These are phyloP conservation scores for Trifolium dubium DNA, from an alignment of 306 rosid species.

Conservation along the genomic window DNA sequence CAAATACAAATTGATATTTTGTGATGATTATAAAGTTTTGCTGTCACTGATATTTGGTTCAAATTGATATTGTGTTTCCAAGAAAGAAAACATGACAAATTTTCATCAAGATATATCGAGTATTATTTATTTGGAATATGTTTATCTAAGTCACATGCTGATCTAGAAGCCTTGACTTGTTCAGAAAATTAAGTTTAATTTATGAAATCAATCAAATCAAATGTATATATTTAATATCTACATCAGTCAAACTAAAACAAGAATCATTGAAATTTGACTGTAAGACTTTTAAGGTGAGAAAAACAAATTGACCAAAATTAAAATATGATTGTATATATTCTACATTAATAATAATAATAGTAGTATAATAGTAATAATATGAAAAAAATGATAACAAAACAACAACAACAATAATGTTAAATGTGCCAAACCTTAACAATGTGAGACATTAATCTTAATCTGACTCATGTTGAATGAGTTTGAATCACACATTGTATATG, in stretches of 20 bases:
- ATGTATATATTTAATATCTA: background rate
- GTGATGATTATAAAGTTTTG: background rate
- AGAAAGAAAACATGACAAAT: background rate
- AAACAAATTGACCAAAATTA: background rate
- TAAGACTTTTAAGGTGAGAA: conserved; percentile 17
- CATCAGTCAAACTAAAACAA: conserved; percentile 19
- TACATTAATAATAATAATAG: no score
- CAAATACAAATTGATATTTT: background rate
- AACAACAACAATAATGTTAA: no score
- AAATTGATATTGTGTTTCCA: conserved; percentile 1
- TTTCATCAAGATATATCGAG: background rate
- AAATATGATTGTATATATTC: background rate
- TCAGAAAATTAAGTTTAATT: background rate
- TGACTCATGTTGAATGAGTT: no score
- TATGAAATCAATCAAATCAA: conserved; percentile 1
- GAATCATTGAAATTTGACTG: conserved; percentile 23
- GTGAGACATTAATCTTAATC: no score
- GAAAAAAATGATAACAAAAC: no score
- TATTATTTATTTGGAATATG: background rate
- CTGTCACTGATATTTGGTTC: background rate
- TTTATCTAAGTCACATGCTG: conserved; percentile 2
- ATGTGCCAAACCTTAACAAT: no score
- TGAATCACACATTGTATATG: no score
- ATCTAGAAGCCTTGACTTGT: background rate
- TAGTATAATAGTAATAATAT: no score